Base-by-base conservation (phyloP, 257 asterid genomes). In the Solanum rostratum region DNA sequence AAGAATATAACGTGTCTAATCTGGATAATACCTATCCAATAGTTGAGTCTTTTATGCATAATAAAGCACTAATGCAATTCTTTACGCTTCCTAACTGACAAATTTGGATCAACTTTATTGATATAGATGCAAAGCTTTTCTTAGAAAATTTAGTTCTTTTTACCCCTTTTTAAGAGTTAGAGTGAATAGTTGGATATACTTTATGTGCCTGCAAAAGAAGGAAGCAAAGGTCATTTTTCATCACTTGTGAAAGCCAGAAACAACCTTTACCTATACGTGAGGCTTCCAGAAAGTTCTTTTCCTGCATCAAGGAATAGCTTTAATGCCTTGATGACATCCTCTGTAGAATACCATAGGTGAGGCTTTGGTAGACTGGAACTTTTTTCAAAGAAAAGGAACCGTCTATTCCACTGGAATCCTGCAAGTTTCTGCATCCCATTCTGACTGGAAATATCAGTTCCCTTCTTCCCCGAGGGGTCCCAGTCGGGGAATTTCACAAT, bases 401-500 rank as follows among this genome's bases (percentile, higher is more conserved):
- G 92, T 89, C 93, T 84, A 81, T 81, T 89, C 73, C 86, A 86
- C 59, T 87, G 86, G 59, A 62, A 76, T 29, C 85, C 87, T 27
- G 66, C 65, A 88, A 86, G 88, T 45, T 87, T 87, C 66, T 88
- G 93, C 91, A 83, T 89, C 87, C 69, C 70, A 62, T 76, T 76
- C 82, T 76, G 82, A 27, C 18, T 76, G 82, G 82, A 76, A 52
- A 50, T 27, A 88, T 57, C 84, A 68, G 82, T 85, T 80, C 76
- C 87, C 39, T 68, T 66, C 84, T 83, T 68, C 60, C 66, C 85
- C 1, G 94, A 90, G 68, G 98, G 98, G 88, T 93, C 95, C 97
- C 97, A 93, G 87, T 94, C 98, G 15, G 99, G 99, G 87, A 96
- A 91, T 85, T 93, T 85, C 43, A 93, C 98, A 78, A 96, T 93